phyloP scores from a whole-genome alignment of 2,329 filamentous ascomycete genomes.

The Emericellopsis cladophorae region DNA sequence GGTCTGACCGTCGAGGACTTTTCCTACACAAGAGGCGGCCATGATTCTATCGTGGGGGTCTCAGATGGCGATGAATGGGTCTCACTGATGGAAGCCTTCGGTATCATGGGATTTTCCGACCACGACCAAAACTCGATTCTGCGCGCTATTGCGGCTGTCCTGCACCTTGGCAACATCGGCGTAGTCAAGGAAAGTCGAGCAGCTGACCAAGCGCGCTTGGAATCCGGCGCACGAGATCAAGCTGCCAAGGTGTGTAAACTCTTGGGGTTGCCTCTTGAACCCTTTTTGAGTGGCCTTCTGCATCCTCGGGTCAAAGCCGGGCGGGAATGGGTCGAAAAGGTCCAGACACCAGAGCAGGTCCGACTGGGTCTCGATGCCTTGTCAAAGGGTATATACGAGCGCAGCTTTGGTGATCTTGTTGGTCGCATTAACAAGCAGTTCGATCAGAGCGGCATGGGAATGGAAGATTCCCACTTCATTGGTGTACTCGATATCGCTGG shows the following conservation, averaged over 20 bases:
- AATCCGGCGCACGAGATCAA: slow-evolving; percentile 60
- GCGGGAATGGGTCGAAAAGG: slow-evolving; percentile 96
- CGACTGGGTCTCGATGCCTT: slow-evolving; percentile 80
- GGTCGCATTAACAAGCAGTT: slow-evolving; percentile 83
- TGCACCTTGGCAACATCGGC: slow-evolving; percentile 85
- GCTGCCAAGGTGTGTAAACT: slow-evolving; percentile 71
- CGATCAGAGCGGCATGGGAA: slow-evolving; percentile 69
- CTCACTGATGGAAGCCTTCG: slow-evolving; percentile 78
- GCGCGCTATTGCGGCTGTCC: slow-evolving; percentile 75
- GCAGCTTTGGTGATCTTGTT: slow-evolving; percentile 87
- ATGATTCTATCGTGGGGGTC: slow-evolving; percentile 81
- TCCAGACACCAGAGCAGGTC: slow-evolving; percentile 94
- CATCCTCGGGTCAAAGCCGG: slow-evolving; percentile 93
- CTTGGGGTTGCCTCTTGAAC: slow-evolving; percentile 71
- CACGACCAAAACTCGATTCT: slow-evolving; percentile 75
- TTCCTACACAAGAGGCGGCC: slow-evolving; percentile 80
- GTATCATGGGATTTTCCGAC: slow-evolving; percentile 84
- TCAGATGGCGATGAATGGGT: slow-evolving; percentile 90
- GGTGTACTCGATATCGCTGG: slow-evolving; percentile 97
- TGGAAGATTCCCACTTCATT: slow-evolving; percentile 90
- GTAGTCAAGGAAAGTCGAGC: slow-evolving; percentile 85
- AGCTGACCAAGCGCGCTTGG: slow-evolving; percentile 78
- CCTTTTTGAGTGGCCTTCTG: slow-evolving; percentile 77
- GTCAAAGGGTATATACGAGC: slow-evolving; percentile 94
- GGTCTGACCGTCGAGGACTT: slow-evolving; percentile 74